Percentiles rank a stretch among this genome's conserved stretches.
phyloP scores from a whole-genome alignment of 2,329 filamentous ascomycete species.

The Aspergillus sp. region DNA sequence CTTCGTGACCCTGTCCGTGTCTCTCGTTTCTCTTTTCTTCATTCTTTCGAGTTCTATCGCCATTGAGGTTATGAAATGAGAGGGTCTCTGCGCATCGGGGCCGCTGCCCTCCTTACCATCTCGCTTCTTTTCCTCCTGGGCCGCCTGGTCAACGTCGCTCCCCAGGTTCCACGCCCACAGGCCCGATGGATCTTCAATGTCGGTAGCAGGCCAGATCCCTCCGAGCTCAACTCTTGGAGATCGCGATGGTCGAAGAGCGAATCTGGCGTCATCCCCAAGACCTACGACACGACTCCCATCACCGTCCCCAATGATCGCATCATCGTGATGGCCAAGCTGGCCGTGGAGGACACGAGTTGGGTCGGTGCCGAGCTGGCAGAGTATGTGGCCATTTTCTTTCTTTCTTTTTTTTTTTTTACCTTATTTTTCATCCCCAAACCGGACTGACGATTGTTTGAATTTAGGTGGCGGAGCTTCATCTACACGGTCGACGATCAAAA shows the following conservation, averaged over 20 bases:
- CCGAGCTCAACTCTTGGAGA: conserved; percentile 1
- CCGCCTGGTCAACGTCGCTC: conserved; percentile 22
- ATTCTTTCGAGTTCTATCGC: conserved; percentile 4
- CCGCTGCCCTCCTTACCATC: conserved; percentile 32
- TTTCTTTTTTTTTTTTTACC: background rate
- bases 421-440: background rate
- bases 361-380: conserved; percentile 44
- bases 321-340: conserved; percentile 46
- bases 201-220: conserved; percentile 7
- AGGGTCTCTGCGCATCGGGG: conserved; percentile 27
- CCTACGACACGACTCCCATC: conserved; percentile 30
- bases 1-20: background rate
- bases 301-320: conserved; percentile 38
- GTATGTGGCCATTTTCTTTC: conserved; percentile 21
- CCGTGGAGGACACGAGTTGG: conserved; percentile 49
- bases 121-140: conserved; percentile 29
- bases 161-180: conserved; percentile 20
- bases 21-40: conserved; percentile 6
- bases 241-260: conserved; percentile 11
- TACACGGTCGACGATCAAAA: conserved; percentile 43
- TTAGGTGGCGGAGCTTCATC: conserved; percentile 47
- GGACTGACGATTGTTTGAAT: background rate
- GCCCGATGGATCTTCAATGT: conserved; percentile 30
- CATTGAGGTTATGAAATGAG: conserved; percentile 26
- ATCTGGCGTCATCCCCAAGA: conserved; percentile 10